Conservation (phyloP, 768 basidiomycete species). For the Phlebiopsis gigantea region DNA sequence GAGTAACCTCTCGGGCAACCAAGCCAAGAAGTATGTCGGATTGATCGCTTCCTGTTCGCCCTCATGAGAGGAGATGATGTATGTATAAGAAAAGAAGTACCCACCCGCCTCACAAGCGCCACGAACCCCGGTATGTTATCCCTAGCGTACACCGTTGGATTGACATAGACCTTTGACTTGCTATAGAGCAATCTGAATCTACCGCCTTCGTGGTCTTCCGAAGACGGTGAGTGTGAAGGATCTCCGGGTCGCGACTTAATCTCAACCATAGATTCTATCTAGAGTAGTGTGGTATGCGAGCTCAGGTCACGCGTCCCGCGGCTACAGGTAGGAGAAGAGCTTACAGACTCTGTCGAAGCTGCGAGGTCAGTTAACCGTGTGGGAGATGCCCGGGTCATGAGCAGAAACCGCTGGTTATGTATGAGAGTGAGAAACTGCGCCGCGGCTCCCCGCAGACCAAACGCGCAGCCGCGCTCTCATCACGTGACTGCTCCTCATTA, state of each 20-base stretch:
- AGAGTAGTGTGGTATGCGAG: neutral
- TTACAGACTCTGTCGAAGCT: slow-evolving; percentile 37
- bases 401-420: slow-evolving; percentile 3
- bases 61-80: slow-evolving; percentile 10
- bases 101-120: slow-evolving; percentile 82
- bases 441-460: neutral
- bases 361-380: slow-evolving; percentile 29
- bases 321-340: slow-evolving; percentile 2
- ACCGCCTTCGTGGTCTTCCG: slow-evolving; percentile 30
- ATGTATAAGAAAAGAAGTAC: slow-evolving; percentile 23
- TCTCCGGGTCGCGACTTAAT: slow-evolving; percentile 19
- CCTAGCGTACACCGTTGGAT: slow-evolving; percentile 85
- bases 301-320: neutral
- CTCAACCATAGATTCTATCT: slow-evolving; percentile 29
- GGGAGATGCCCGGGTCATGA: slow-evolving; percentile 5
- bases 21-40: slow-evolving; percentile 78
- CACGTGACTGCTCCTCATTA: neutral
- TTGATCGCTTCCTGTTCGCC: slow-evolving; percentile 61
- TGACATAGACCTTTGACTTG: slow-evolving; percentile 93
- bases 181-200: slow-evolving; percentile 77
- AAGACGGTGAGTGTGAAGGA: slow-evolving; percentile 10
- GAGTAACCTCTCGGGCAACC: slow-evolving; percentile 87
- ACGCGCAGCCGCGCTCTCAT: neutral
- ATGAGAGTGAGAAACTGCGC: slow-evolving; percentile 7
- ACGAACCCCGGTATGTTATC: slow-evolving; percentile 96